These are phyloP conservation scores for Psilocybe subaeruginosa DNA, from an alignment of 768 basidiomycete species.

Conservation along the genomic window DNA sequence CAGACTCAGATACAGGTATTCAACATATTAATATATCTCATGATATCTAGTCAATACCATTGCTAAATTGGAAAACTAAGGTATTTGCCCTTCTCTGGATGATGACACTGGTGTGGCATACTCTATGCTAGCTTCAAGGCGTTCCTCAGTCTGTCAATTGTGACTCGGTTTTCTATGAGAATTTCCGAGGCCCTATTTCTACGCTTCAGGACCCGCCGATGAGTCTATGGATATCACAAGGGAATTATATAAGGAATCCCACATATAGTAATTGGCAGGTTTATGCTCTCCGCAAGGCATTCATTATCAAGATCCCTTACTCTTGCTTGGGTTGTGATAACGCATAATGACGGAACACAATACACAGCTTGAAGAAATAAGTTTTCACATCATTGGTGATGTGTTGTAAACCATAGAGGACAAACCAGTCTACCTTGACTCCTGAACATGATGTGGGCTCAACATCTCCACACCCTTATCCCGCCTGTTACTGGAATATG, in stretches of 20 bases:
- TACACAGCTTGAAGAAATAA: not conserved
- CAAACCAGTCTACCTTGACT: not conserved
- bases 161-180: not conserved
- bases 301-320: not conserved
- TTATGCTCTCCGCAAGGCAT: not conserved
- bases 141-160: too few relatives aligned
- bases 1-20: too few relatives aligned
- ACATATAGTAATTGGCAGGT: not conserved
- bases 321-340: not conserved
- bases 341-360: not conserved
- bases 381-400: not conserved
- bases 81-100: too few relatives aligned
- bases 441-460: not conserved
- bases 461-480: not conserved
- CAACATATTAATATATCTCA: too few relatives aligned
- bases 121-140: too few relatives aligned
- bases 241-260: not conserved
- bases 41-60: too few relatives aligned
- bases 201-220: not conserved
- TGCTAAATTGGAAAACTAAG: too few relatives aligned
- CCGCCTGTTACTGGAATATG: not conserved
- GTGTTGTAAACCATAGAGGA: not conserved
- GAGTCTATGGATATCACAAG: not conserved
- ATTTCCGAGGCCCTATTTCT: not conserved
- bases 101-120: too few relatives aligned